phyloP scores from a whole-genome alignment of 2,329 filamentous ascomycete genomes.

The Fusarium algeriense region DNA sequence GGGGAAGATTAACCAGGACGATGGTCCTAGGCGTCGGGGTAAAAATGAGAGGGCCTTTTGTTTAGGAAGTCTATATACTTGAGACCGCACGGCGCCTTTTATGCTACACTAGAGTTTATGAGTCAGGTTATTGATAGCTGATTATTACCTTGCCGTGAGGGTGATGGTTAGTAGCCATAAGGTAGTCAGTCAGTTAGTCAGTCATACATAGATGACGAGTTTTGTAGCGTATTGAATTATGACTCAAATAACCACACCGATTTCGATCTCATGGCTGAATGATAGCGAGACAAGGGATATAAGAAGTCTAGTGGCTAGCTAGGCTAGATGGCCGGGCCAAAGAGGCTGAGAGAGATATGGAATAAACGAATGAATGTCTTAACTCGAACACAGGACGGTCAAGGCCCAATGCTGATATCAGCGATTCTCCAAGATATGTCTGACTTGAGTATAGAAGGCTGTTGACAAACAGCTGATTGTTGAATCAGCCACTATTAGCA shows the following conservation, averaged over 20 bases:
- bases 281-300: background rate
- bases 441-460: background rate
- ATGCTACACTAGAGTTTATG: conserved; percentile 38
- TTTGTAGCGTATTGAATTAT: conserved; percentile 5
- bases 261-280: background rate
- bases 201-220: background rate
- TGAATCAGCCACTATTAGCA: background rate
- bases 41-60: conserved; percentile 40
- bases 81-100: conserved; percentile 33
- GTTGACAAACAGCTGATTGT: background rate
- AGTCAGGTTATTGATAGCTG: conserved; percentile 4
- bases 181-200: background rate
- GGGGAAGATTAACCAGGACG: conserved; percentile 28
- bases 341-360: conserved; percentile 19
- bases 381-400: conserved; percentile 3
- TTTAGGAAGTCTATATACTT: conserved; percentile 41
- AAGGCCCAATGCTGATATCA: background rate
- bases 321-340: background rate
- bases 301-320: background rate
- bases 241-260: conserved; percentile 7
- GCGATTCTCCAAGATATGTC: background rate
- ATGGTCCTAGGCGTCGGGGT: conserved; percentile 32
- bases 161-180: background rate
- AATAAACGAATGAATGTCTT: conserved; percentile 17
- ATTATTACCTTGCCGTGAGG: background rate